Conservation (phyloP, 164 flowering plant genomes). For the Magnolia changhungtana region DNA sequence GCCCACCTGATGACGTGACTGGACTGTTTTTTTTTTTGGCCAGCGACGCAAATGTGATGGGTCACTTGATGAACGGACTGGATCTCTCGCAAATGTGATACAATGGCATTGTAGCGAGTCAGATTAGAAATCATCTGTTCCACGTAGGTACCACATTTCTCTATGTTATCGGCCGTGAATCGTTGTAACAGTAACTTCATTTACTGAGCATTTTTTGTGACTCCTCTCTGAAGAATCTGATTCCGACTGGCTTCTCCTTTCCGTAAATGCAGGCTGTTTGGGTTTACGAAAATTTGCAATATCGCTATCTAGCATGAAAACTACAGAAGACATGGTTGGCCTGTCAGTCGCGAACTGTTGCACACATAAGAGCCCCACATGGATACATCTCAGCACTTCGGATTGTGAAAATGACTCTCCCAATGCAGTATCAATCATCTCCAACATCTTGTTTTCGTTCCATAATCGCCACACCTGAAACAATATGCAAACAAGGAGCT, state of each 20-base stretch:
- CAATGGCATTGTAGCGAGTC: no score
- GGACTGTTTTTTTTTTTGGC: no score
- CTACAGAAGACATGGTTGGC: constrained; percentile 20
- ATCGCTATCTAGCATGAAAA: constrained; percentile 16
- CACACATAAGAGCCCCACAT: constrained; percentile 29
- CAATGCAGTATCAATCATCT: not conserved
- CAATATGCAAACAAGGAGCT: no score
- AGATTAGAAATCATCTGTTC: no score
- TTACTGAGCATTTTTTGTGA: not conserved
- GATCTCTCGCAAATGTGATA: no score
- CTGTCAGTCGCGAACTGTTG: constrained; percentile 24
- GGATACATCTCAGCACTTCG: constrained; percentile 20
- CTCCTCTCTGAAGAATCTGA: not conserved
- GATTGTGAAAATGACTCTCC: not conserved
- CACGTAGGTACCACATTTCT: no score
- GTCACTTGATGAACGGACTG: no score
- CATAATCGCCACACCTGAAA: constrained; percentile 2
- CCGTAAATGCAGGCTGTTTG: not conserved
- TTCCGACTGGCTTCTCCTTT: no score
- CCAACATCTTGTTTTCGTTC: not conserved
- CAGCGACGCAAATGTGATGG: no score
- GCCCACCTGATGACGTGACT: no score
- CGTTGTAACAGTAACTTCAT: not conserved
- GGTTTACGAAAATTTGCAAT: not conserved
- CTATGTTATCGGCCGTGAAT: not conserved